Base-by-base conservation (phyloP, 306 rosid genomes). In the Cicer judaicum region DNA sequence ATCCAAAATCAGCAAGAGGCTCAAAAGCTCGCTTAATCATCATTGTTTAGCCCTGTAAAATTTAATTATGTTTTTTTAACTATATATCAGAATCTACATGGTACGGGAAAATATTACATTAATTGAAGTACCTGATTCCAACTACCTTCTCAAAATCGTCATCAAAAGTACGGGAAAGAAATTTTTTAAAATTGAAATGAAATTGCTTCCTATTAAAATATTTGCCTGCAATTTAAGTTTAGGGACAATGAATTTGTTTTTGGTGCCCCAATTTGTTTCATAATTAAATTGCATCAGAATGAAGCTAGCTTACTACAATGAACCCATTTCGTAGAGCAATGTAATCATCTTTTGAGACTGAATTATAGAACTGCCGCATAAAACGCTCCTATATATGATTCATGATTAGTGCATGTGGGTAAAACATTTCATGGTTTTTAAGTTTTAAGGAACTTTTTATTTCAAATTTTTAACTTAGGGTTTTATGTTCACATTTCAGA, bases 281-380 rank as follows among this genome's bases (percentile, higher is more conserved):
- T 12, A 61, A 29, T 29, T 3, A 29, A 36, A 4, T 75, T 40
- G 39, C 11, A 64, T 16, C 53, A 48, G 6, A 65, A 54, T 19
- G 67, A 34, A 7, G 62, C 4, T 29, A 29, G 34, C 34, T 88
- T 84, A 90, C 96, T 69, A 55, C 56, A 47, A 88, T 86, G 80
- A 90, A 88, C 13, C 92, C 96, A 57, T 86, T 86, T 41, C 92
- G 79, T 40, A 90, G 88, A 12, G 87, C 81, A 74, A 88, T 83
- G 74, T 88, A 90, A 84, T 90, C 92, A 18, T 77, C 77, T 85
- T 86, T 86, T 44, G 96, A 75, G 71, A 88, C 74, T 40, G 92
- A 88, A 21, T 80, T 77, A 70, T 79, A 44, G 76, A 90, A 90
- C 47, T 90, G 96, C 46, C 91, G 61, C 40, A 75, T 15, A 24